phyloP scores from a whole-genome alignment of 768 basidiomycete genomes.

The Kwoniella shandongensis region DNA sequence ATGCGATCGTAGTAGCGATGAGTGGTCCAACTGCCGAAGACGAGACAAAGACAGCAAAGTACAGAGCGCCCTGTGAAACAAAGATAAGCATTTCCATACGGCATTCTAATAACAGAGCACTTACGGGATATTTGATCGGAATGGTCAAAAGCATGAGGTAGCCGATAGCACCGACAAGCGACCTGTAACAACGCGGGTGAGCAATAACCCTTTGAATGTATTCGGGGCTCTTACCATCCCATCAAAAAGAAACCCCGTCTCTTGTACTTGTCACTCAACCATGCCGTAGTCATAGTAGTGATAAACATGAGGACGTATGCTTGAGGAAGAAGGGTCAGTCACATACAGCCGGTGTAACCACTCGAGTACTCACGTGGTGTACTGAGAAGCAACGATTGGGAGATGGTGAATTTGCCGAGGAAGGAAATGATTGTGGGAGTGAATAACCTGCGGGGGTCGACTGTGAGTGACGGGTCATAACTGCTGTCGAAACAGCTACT shows the following conservation, averaged over 20 bases:
- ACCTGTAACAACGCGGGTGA: constrained; percentile 19
- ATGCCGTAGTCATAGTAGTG: constrained; percentile 54
- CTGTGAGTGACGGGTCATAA: constrained; percentile 54
- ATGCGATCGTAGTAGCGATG: constrained; percentile 53
- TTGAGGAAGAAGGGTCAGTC: constrained; percentile 26
- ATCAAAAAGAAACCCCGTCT: constrained; percentile 54
- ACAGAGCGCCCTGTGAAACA: constrained; percentile 36
- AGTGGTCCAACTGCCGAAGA: constrained; percentile 47
- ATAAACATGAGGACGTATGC: constrained; percentile 56
- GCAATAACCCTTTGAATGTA: neutral
- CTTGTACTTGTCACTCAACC: constrained; percentile 51
- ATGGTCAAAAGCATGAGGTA: constrained; percentile 50
- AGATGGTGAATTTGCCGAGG: constrained; percentile 57
- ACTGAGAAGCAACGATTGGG: constrained; percentile 51
- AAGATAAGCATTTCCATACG: neutral
- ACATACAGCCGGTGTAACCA: neutral
- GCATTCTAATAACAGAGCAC: neutral
- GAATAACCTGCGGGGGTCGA: constrained; percentile 58
- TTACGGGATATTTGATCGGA: constrained; percentile 31
- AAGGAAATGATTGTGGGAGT: constrained; percentile 69
- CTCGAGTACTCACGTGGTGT: constrained; percentile 53
- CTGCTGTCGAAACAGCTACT: too few species aligned
- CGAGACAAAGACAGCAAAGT: constrained; percentile 52
- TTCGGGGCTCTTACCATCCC: constrained; percentile 35
- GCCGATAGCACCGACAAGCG: constrained; percentile 40